Conservation (phyloP, 225 moss, liverwort and hornwort species). For the Pseudisothecium myosuroides region DNA sequence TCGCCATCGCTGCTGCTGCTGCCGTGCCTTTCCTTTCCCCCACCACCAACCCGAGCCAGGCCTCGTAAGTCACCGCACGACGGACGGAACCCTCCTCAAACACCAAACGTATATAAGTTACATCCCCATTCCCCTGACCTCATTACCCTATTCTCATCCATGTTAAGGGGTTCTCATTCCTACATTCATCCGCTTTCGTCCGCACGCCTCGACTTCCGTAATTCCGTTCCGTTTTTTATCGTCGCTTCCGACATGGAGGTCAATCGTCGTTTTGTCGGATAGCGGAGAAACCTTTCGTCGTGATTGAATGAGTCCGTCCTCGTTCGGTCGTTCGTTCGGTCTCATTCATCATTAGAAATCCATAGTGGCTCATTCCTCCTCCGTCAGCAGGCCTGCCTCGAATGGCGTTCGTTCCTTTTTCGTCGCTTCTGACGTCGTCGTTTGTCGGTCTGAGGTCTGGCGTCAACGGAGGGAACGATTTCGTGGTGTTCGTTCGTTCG, state of each 20-base stretch:
- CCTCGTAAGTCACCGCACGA: not conserved
- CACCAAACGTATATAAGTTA: not conserved
- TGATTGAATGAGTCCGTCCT: not conserved
- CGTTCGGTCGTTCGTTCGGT: not conserved
- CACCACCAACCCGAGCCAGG: constrained; percentile 15
- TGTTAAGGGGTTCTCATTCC: not conserved
- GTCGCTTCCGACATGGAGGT: not conserved
- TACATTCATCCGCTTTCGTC: not conserved
- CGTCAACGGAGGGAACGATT: not conserved
- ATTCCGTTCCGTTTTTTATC: not conserved
- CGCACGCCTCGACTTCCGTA: too few relatives aligned
- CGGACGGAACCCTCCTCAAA: not conserved
- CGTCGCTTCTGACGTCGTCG: not conserved
- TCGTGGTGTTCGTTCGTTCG: not conserved
- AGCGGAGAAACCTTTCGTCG: not conserved
- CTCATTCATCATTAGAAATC: not conserved
- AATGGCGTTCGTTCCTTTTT: not conserved
- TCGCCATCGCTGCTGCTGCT: constrained; percentile 14
- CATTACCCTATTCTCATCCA: not conserved
- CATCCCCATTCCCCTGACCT: not conserved
- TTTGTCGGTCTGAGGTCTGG: not conserved
- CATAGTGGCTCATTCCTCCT: not conserved
- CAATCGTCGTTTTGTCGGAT: not conserved
- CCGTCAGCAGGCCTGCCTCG: not conserved
- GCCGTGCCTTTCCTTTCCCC: constrained; percentile 5